These are phyloP conservation scores for Margaritispora aquatica DNA, from an alignment of 495 filamentous ascomycete genomes.

Conservation along the genomic window DNA sequence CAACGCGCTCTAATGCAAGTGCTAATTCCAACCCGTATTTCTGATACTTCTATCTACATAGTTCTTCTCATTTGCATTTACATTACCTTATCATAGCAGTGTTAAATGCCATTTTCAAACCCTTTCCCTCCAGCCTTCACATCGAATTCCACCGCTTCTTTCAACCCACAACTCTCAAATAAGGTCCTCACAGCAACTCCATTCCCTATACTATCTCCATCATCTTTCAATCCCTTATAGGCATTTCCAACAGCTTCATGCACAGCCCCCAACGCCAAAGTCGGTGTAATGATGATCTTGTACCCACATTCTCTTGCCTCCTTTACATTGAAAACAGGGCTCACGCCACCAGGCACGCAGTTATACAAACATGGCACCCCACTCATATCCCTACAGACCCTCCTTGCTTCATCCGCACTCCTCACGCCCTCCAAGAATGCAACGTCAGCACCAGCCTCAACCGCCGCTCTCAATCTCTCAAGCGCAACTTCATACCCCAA, in stretches of 20 bases:
- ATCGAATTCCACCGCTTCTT: slow-evolving; percentile 20
- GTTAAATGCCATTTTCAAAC: slow-evolving; percentile 17
- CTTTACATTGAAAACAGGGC: slow-evolving; percentile 47
- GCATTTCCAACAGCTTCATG: slow-evolving; percentile 44
- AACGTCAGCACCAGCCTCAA: slow-evolving; percentile 57
- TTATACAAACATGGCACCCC: slow-evolving; percentile 57
- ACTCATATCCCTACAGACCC: slow-evolving; percentile 46
- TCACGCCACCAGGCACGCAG: slow-evolving; percentile 56
- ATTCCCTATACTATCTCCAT: slow-evolving; percentile 40
- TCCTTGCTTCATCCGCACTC: slow-evolving; percentile 45
- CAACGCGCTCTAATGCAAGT: too few species aligned
- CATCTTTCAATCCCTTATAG: slow-evolving; percentile 37
- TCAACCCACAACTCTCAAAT: slow-evolving; percentile 24
- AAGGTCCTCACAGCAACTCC: slow-evolving; percentile 33
- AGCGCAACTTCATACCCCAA: slow-evolving; percentile 54
- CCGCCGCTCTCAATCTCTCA: slow-evolving; percentile 50
- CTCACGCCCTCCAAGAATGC: slow-evolving; percentile 60
- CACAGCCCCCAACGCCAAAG: slow-evolving; percentile 43
- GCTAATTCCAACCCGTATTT: too few species aligned
- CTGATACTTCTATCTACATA: too few species aligned
- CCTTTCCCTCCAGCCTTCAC: slow-evolving; percentile 15
- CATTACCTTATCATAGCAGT: too few species aligned
- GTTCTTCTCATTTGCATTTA: too few species aligned
- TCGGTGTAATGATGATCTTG: slow-evolving; percentile 56
- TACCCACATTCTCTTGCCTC: slow-evolving; percentile 57